These are phyloP conservation scores for Litsea cubeba DNA, from an alignment of 164 flowering plant genomes.

Conservation along the genomic window DNA sequence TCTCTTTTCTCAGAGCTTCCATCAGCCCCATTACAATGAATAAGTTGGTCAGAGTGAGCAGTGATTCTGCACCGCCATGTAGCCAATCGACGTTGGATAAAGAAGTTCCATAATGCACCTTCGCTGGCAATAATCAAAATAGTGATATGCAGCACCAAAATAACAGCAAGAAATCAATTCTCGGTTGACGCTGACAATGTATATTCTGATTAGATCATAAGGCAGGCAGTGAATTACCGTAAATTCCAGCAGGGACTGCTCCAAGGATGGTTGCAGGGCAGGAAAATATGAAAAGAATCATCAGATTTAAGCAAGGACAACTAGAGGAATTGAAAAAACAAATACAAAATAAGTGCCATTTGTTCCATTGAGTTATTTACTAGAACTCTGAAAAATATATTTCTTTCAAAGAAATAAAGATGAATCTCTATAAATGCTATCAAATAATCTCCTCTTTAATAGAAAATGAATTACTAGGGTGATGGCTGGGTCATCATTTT, in stretches of 20 bases:
- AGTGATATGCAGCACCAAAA: not conserved
- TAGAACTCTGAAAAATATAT: not conserved
- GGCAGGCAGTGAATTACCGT: slow-evolving; percentile 49
- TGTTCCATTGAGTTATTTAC: not conserved
- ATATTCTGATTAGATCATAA: not conserved
- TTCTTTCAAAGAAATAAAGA: not conserved
- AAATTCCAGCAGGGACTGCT: slow-evolving; percentile 94
- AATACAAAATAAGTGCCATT: not conserved
- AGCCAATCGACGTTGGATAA: slow-evolving; percentile 95
- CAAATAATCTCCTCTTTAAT: not conserved
- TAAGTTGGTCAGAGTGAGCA: slow-evolving; percentile 81
- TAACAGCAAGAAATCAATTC: not conserved
- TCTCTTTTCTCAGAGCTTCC: slow-evolving; percentile 52
- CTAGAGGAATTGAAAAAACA: not conserved
- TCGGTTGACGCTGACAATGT: not conserved
- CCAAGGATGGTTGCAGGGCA: not conserved
- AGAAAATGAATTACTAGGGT: no score
- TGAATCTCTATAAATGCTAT: not conserved
- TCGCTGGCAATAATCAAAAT: slow-evolving; percentile 46
- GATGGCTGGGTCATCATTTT: no score
- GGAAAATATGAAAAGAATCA: slow-evolving; percentile 10
- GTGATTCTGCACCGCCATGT: slow-evolving; percentile 92
- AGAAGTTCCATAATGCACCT: slow-evolving; percentile 91
- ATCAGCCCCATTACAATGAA: slow-evolving; percentile 85
- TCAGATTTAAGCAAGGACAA: slow-evolving; percentile 1